Evolutionary conservation across 129 eudicot species (phyloP).

Genomic region (Apium graveolens): DNA sequence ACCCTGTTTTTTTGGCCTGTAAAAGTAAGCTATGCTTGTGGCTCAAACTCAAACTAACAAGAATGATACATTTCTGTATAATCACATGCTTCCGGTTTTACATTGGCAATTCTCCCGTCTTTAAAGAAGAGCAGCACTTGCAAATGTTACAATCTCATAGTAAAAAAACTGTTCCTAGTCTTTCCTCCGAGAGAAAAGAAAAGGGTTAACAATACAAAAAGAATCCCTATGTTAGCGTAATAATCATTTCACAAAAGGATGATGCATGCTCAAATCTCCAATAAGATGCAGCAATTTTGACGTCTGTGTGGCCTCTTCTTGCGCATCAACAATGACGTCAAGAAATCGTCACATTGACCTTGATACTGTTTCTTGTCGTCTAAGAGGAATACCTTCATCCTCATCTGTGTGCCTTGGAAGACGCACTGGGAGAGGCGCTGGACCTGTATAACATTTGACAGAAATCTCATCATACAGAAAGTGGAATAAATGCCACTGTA

Average conservation of each 20-base stretch:
- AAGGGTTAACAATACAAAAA: conserved; percentile 7
- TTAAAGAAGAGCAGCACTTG: not conserved
- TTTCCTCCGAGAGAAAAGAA: conserved; percentile 5
- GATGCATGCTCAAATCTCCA: conserved; percentile 9
- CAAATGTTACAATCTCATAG: not conserved
- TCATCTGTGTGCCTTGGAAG: conserved; percentile 55
- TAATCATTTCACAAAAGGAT: conserved; percentile 12
- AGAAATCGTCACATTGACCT: conserved; percentile 35
- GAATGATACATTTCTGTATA: conserved; percentile 9
- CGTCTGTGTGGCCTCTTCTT: conserved; percentile 6
- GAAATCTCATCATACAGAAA: not conserved
- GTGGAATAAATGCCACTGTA: not conserved
- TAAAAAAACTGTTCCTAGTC: not conserved
- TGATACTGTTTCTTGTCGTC: conserved; percentile 50
- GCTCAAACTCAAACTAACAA: not conserved
- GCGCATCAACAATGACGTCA: conserved; percentile 12
- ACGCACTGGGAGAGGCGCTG: conserved; percentile 25
- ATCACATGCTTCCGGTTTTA: not conserved
- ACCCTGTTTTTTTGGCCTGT: not conserved
- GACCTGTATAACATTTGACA: conserved; percentile 34
- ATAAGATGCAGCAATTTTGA: conserved; percentile 15
- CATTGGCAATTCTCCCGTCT: conserved; percentile 3
- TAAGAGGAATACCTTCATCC: conserved; percentile 81
- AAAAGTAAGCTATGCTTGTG: not conserved
- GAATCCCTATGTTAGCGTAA: conserved; percentile 14